Conservation (phyloP, 108 stramenopile species). For the Cyclotella cryptica region DNA sequence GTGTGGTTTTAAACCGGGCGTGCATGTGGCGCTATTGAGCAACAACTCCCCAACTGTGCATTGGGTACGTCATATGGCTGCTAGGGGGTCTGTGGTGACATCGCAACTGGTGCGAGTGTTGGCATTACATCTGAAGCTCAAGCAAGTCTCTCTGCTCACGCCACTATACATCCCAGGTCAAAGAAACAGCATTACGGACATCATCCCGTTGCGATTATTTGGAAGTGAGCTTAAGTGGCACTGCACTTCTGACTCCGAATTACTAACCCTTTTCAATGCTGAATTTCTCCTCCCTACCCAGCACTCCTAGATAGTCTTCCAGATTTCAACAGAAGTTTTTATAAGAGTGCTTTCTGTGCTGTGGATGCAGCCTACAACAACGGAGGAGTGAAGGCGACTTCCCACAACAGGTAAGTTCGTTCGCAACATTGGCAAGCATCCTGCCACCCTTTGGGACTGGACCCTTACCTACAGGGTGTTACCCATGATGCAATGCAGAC, state of each 20-base stretch:
- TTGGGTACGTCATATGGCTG: background rate
- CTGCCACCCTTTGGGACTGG: conserved; percentile 9
- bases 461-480: conserved; percentile 20
- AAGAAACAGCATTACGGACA: conserved; percentile 7
- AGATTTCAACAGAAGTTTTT: background rate
- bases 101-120: background rate
- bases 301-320: conserved; percentile 1
- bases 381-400: conserved; percentile 18
- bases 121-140: background rate
- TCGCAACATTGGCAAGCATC: background rate
- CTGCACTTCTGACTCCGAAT: background rate
- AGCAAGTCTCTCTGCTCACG: conserved; percentile 1
- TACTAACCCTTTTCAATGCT: background rate
- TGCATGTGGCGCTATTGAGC: conserved; percentile 13
- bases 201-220: background rate
- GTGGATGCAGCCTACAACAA: conserved; percentile 20
- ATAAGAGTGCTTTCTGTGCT: conserved; percentile 7
- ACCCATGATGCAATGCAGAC: background rate
- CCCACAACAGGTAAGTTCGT: background rate
- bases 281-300: background rate
- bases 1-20: background rate
- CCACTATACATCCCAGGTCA: background rate
- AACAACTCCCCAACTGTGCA: conserved; percentile 25
- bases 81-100: background rate
- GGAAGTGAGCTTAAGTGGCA: background rate